Evolutionary conservation across 108 stramenopile species (phyloP).

Genomic region (Epipyxis sp.): DNA sequence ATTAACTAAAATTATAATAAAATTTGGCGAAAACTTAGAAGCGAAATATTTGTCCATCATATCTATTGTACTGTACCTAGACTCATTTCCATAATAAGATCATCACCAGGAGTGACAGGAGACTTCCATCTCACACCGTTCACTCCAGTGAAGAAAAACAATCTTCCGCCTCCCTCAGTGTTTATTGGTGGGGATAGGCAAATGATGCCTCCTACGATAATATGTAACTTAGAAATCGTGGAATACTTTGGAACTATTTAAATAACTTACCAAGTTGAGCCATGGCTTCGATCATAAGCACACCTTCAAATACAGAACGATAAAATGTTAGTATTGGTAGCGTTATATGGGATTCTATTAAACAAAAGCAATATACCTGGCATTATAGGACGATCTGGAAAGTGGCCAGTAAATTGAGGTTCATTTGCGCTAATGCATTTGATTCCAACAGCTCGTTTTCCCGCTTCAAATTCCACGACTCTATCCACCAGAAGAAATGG

Average conservation of each 20-base stretch:
- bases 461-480: constrained; percentile 80
- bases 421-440: constrained; percentile 91
- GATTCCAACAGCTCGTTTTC: constrained; percentile 88
- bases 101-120: constrained; percentile 92
- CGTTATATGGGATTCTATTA: constrained; percentile 42
- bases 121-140: constrained; percentile 95
- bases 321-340: constrained; percentile 22
- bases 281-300: constrained; percentile 76
- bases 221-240: background rate
- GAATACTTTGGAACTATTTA: background rate
- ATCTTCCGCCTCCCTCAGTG: constrained; percentile 70
- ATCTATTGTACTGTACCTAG: too few species aligned
- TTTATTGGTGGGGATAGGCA: constrained; percentile 63
- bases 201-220: constrained; percentile 67
- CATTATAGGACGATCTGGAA: constrained; percentile 94
- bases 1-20: too few species aligned
- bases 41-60: too few species aligned
- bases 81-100: constrained; percentile 85
- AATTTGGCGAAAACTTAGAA: too few species aligned
- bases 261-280: constrained; percentile 70
- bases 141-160: constrained; percentile 95
- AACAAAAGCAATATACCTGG: constrained; percentile 92
- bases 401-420: constrained; percentile 96
- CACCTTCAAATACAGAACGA: constrained; percentile 90
- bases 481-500: constrained; percentile 63